Base-by-base conservation (phyloP, 2,329 filamentous ascomycete species). In the Dothideomycetes sp. region DNA sequence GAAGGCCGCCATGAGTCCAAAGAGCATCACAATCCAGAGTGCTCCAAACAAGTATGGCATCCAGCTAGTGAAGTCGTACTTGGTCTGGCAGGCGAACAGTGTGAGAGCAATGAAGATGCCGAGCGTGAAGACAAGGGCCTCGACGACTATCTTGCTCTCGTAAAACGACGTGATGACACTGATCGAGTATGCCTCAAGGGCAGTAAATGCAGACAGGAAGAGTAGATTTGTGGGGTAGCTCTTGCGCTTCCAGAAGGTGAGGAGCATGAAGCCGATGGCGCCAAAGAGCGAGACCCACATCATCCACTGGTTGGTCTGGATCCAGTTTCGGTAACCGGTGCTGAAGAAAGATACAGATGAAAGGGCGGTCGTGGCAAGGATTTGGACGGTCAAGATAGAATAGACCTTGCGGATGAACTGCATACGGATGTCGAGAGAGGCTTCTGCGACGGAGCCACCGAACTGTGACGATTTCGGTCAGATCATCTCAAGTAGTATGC, bases 21-120 rank as follows among this genome's bases (percentile, higher is more conserved):
- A 95, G 31, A 98, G 69, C 47, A 98, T 73, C 43, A 95, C 65
- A 5, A 84, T 81, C 91, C 91, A 96, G 14, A 98, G 73, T 0
- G 73, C 80, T 43, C 88, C 88, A 54, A 93, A 93, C 3, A 96
- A 76, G 59, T 95, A 96, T 14, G 91, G 89, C 70, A 89, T 84
- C 89, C 91, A 98, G 48, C 77, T 81, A 1, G 89, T 96, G 60
- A 98, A 98, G 69, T 98, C 91, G 59, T 98, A 98, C 62, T 93
- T 94, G 48, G 84, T 84, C 69, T 98, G 91, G 75, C 88, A 94
- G 36, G 91, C 91, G 60, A 98, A 96, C 33, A 88, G 63, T 3
- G 74, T 79, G 42, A 81, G 59, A 19, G 70, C 73, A 34, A 79
- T 62, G 53, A 81, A 81, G 51, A 80, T 76, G 38, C 68, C 77